Evolutionary conservation across 2,329 filamentous ascomycete species (phyloP).

Genomic region (Nigrograna mackinnonii): DNA sequence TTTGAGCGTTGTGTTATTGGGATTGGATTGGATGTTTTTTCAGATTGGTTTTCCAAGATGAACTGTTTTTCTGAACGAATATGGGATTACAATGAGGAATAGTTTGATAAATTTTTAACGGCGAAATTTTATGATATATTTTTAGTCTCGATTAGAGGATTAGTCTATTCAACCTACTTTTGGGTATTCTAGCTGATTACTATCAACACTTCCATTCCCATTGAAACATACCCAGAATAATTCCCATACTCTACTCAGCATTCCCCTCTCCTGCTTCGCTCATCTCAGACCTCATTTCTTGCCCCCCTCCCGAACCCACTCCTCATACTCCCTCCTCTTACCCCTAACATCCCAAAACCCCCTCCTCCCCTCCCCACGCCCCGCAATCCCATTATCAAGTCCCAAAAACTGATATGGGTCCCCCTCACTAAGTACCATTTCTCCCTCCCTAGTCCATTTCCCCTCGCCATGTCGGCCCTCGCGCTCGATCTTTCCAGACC

Average conservation of each 20-base stretch:
- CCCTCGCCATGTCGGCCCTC: constrained; percentile 67
- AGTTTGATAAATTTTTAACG: too few relatives aligned
- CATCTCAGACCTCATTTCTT: constrained; percentile 17
- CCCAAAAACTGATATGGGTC: constrained; percentile 76
- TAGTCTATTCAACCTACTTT: too few relatives aligned
- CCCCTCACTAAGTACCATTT: constrained; percentile 65
- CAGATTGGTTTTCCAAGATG: too few relatives aligned
- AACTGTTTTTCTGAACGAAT: too few relatives aligned
- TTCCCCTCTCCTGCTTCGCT: not conserved
- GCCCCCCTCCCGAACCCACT: constrained; percentile 57
- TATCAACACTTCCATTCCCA: too few relatives aligned
- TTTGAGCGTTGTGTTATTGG: too few relatives aligned
- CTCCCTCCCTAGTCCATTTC: constrained; percentile 63
- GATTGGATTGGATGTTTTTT: too few relatives aligned
- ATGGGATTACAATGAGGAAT: too few relatives aligned
- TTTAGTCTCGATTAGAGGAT: too few relatives aligned
- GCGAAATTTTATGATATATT: too few relatives aligned
- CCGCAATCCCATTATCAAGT: constrained; percentile 57
- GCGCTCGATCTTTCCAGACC: constrained; percentile 83
- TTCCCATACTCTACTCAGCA: constrained; percentile 6
- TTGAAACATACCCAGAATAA: not conserved
- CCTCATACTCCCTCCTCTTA: constrained; percentile 82
- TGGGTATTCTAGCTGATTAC: too few relatives aligned
- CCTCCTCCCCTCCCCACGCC: constrained; percentile 69
- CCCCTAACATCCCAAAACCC: constrained; percentile 89